phyloP scores from a whole-genome alignment of 2,329 filamentous ascomycete genomes.

The Cladosporium sp. region DNA sequence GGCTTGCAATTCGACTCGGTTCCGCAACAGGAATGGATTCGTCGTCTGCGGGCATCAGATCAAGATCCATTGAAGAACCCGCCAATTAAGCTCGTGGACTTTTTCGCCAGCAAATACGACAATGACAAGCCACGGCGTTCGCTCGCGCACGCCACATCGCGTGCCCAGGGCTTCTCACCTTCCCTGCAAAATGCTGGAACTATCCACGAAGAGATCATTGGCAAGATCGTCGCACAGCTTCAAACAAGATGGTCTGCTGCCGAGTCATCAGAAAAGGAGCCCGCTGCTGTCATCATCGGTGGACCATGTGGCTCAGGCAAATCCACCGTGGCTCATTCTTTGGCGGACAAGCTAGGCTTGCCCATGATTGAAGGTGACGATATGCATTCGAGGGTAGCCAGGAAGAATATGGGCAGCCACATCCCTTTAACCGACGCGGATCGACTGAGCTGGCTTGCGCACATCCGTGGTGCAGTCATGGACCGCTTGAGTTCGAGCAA shows the following conservation, averaged over 20 bases:
- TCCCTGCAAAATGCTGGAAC: slow-evolving; percentile 18
- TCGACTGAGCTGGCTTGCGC: slow-evolving; percentile 17
- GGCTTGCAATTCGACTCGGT: slow-evolving; percentile 45
- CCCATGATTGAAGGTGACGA: slow-evolving; percentile 41
- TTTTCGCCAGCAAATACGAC: slow-evolving; percentile 36
- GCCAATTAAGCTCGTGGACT: slow-evolving; percentile 30
- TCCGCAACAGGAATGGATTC: slow-evolving; percentile 42
- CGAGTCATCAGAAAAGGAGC: background rate
- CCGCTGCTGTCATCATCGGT: slow-evolving; percentile 33
- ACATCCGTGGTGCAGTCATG: slow-evolving; percentile 5
- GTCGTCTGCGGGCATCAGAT: slow-evolving; percentile 41
- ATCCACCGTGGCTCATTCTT: slow-evolving; percentile 32
- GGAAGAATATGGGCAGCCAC: slow-evolving; percentile 31
- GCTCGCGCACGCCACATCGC: slow-evolving; percentile 47
- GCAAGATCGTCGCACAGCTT: slow-evolving; percentile 22
- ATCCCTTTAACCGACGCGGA: slow-evolving; percentile 33
- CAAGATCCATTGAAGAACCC: slow-evolving; percentile 33
- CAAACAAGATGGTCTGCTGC: slow-evolving; percentile 14
- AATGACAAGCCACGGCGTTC: slow-evolving; percentile 31
- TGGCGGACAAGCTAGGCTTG: slow-evolving; percentile 28
- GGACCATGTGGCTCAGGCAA: slow-evolving; percentile 42
- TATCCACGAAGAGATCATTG: slow-evolving; percentile 21
- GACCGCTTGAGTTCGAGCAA: slow-evolving; percentile 19
- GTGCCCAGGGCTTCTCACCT: slow-evolving; percentile 17
- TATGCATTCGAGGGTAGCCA: slow-evolving; percentile 31